Evolutionary conservation across 768 basidiomycete genomes (phyloP).

Genomic region (Pulveroboletus sp.): DNA sequence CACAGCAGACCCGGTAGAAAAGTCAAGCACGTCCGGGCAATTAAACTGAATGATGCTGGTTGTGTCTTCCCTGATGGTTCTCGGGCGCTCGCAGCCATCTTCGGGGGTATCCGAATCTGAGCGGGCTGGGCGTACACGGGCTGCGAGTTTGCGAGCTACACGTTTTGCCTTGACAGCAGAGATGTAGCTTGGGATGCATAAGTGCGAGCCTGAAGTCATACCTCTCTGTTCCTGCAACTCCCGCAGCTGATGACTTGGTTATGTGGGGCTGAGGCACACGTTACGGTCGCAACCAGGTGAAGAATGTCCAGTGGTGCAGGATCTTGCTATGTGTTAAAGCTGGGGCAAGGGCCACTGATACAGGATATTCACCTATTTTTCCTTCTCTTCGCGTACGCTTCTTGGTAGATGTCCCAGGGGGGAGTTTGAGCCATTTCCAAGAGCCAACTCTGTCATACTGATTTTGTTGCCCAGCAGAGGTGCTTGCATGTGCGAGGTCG

Average conservation of each 20-base stretch:
- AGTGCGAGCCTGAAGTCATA: constrained; percentile 29
- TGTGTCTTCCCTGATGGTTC: constrained; percentile 53
- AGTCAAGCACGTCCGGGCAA: constrained; percentile 84
- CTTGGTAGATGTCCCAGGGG: constrained; percentile 80
- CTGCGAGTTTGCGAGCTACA: constrained; percentile 82
- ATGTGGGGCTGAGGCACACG: constrained; percentile 77
- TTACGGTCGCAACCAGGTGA: constrained; percentile 66
- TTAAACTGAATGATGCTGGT: constrained; percentile 94
- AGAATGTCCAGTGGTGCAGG: constrained; percentile 66
- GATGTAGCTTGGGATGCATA: constrained; percentile 5
- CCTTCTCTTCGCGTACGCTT: constrained; percentile 78
- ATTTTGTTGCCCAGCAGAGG: constrained; percentile 51
- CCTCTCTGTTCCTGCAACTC: constrained; percentile 87
- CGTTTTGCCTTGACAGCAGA: constrained; percentile 66
- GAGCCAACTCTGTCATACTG: constrained; percentile 81
- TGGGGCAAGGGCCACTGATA: neutral
- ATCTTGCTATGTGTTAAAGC: constrained; percentile 41
- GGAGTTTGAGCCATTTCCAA: constrained; percentile 84
- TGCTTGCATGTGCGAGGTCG: constrained; percentile 66
- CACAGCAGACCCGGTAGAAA: constrained; percentile 78
- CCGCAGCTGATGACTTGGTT: constrained; percentile 75
- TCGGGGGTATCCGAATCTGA: constrained; percentile 70
- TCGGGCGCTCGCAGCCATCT: constrained; percentile 45
- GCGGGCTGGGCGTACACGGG: constrained; percentile 72
- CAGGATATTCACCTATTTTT: constrained; percentile 57